Evolutionary conservation across 306 rosid genomes (phyloP), one percentile per base, ranked within the genome.

Genomic region (Fragaria ananassa): DNA sequence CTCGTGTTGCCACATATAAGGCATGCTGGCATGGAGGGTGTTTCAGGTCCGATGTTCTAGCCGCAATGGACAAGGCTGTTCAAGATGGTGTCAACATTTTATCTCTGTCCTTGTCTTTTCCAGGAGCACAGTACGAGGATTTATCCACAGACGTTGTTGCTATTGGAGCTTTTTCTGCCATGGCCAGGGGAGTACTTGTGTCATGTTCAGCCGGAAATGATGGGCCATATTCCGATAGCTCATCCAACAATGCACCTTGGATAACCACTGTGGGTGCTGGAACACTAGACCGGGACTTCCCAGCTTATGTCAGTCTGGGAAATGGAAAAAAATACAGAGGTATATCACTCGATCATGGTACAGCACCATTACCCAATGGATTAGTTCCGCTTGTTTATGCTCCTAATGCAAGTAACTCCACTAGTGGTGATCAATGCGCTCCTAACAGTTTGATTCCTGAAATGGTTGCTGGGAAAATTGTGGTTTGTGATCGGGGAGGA

Each of bases 231-330:
- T 6, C 53, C 1, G 72, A 54, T 29, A 60, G 77, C 63, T 39
- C 84, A 79, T 8, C 76, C 37, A 88, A 88, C 51, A 83, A 77
- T 19, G 90, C 95, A 0, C 97, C 97, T 10, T 88, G 96, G 97
- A 45, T 84, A 54, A 87, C 83, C 75, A 88, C 88, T 0, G 95
- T 91, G 1, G 95, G 97, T 25, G 95, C 91, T 6, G 97, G 96
- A 76, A 88, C 98, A 42, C 51, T 91, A 25, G 96, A 91, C 88
- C 89, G 93, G 17, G 88, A 89, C 53, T 93, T 93, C 77, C 96
- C 92, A 3, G 85, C 87, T n/a, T 67, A 83, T 72, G 46, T 86
- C 70, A 80, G 73, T 68, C 85, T 88, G 1, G 96, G 93, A 79
- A 83, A 91, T n/a, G 88, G 87, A 29, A 86, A 86, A 53, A 69